phyloP scores from a whole-genome alignment of 768 basidiomycete genomes.

The Termitomyces eurrhizus region DNA sequence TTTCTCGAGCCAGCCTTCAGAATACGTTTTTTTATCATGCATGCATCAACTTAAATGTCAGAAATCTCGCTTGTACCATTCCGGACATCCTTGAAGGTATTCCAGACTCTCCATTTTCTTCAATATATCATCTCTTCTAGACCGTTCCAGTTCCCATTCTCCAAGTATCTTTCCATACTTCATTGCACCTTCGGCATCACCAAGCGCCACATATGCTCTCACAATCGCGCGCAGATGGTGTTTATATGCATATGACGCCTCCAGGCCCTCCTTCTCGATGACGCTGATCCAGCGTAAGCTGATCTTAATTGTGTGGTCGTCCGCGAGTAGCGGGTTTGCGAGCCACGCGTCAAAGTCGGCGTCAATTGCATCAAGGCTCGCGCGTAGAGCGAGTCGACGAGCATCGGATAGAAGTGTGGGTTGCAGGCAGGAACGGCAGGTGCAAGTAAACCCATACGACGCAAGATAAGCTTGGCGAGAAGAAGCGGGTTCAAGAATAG shows the following conservation, averaged over 20 bases:
- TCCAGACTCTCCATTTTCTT: constrained; percentile 9
- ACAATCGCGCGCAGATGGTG: constrained; percentile 16
- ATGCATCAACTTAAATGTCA: not conserved
- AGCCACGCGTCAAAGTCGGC: constrained; percentile 15
- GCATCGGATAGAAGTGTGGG: constrained; percentile 21
- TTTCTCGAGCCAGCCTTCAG: not conserved
- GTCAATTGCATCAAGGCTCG: constrained; percentile 13
- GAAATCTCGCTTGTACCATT: constrained; percentile 10
- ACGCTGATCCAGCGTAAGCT: constrained; percentile 17
- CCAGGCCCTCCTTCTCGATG: constrained; percentile 16
- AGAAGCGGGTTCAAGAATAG: constrained; percentile 14
- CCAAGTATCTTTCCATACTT: constrained; percentile 17
- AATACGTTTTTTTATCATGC: not conserved
- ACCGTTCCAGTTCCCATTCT: constrained; percentile 13
- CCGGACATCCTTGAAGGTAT: constrained; percentile 10
- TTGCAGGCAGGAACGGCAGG: constrained; percentile 21
- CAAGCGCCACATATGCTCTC: constrained; percentile 16
- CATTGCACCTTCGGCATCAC: constrained; percentile 13
- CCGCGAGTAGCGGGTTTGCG: constrained; percentile 12
- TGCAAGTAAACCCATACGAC: constrained; percentile 26
- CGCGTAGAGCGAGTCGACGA: constrained; percentile 15
- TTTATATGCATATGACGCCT: constrained; percentile 15
- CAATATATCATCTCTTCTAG: constrained; percentile 12
- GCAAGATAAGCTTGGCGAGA: constrained; percentile 23
- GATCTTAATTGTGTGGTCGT: constrained; percentile 16